Evolutionary conservation across 2,329 filamentous ascomycete genomes (phyloP), one percentile per base, ranked within the genome.

Genomic region (Monosporascus cannonballus): DNA sequence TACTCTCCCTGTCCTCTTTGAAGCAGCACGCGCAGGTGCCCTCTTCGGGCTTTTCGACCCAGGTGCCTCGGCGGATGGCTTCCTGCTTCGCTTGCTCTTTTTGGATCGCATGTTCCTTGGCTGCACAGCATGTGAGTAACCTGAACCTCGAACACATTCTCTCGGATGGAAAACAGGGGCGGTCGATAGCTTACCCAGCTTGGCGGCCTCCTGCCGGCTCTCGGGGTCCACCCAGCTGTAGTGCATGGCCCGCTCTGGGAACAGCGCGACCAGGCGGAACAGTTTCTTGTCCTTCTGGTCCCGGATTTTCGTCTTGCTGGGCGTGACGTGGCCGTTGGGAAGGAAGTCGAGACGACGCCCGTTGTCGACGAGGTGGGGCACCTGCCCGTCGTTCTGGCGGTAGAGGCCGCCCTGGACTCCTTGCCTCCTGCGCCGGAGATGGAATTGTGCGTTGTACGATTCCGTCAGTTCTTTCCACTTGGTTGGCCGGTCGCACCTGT

Each of bases 161-260:
- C 6, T 11, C 3, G 54, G 11, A 51, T 47, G 2, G n/a, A 15
- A 39, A 27, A 36, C 22, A 9, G 20, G 39, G 39, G 17, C 45
- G 34, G 22, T 27, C 47, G 25, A 41, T 42, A 25, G 73, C 74
- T 64, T 64, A 76, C 75, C 69, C 60, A 73, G 69, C 51, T 71
- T 64, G 51, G 65, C 64, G 7, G 72, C 69, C 38, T 68, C 65
- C 45, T 59, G 54, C 58, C 73, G 73, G 48, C 72, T 57, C 47
- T 72, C 68, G 2, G 62, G 50, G 7, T 71, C 65, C 15, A 78
- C 72, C 76, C 76, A 78, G 4, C 61, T 49, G 58, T 78, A 78
- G 37, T 68, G 63, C 38, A 77, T 64, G 6, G 75, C 75, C 24
- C 73, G 69, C 52, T 78, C 75, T 2, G 76, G 76, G 52, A 73